These are phyloP conservation scores for Trichoderma virens DNA, from an alignment of 495 filamentous ascomycete genomes.

Conservation along the genomic window DNA sequence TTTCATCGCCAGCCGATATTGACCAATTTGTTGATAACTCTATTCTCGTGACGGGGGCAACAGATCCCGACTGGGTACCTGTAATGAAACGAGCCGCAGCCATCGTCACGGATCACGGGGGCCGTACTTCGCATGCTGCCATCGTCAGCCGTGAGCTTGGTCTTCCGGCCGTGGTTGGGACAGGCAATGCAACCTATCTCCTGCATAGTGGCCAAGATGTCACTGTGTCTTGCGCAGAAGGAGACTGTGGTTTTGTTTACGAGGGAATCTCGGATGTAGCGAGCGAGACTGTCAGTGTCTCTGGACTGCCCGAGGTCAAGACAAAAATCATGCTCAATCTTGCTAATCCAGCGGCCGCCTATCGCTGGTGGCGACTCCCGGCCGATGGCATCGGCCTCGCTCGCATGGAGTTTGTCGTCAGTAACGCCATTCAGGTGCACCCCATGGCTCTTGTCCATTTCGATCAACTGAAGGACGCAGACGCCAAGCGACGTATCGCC, in stretches of 20 bases:
- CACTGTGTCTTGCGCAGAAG: conserved; percentile 32
- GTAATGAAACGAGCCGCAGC: conserved; percentile 31
- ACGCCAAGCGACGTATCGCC: conserved; percentile 22
- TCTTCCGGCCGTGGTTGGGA: conserved; percentile 28
- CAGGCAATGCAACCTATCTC: conserved; percentile 25
- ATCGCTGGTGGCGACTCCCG: conserved; percentile 23
- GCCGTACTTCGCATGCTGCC: conserved; percentile 33
- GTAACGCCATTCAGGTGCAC: conserved; percentile 22
- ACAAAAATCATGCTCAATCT: conserved; percentile 27
- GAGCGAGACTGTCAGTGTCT: conserved; percentile 21
- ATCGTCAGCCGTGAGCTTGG: conserved; percentile 35
- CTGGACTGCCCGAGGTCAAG: conserved; percentile 9
- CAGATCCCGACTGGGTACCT: conserved; percentile 33
- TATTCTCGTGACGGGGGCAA: conserved; percentile 24
- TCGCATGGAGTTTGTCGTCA: conserved; percentile 21
- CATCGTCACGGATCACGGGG: conserved; percentile 32
- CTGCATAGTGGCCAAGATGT: conserved; percentile 30
- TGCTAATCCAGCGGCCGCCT: conserved; percentile 27
- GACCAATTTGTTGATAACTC: conserved; percentile 25
- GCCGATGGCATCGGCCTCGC: conserved; percentile 22
- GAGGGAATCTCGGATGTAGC: conserved; percentile 23
- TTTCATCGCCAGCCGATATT: conserved; percentile 23
- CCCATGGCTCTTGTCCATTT: conserved; percentile 31
- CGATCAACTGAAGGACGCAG: conserved; percentile 20
- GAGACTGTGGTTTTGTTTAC: conserved; percentile 30